Base-by-base conservation (phyloP, 108 stramenopile genomes). In the Pseudonitzschia multistriata region DNA sequence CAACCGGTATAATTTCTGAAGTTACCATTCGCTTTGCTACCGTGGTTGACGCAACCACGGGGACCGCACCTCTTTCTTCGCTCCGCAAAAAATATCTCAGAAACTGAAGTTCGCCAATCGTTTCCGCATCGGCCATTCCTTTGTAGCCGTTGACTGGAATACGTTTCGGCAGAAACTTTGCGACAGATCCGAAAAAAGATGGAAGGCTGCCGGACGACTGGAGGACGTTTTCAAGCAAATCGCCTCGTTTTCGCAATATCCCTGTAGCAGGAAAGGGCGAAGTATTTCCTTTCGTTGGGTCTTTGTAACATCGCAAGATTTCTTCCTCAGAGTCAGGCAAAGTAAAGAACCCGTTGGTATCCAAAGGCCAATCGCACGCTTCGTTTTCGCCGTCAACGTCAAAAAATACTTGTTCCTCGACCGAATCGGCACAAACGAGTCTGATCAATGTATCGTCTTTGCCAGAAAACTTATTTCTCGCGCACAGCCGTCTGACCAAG, bases 331-430 rank as follows among this genome's bases (percentile, higher is more conserved):
- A 40, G 39, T 25, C 39, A 22, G 70, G 81, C n/a, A 74, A 14
- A 42, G 71, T 67, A 37, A 70, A 71, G 52, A 54, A 65, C 35
- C 76, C 78, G 34, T 64, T 45, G 25, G 35, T 28, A 72, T 74
- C 71, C 28, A 72, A 29, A 45, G 74, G 80, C 74, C 67, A 79
- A 22, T 54, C 28, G 24, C 54, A 50, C 22, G 14, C 45, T 40
- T 45, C 29, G 15, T 63, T 33, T 55, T 15, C 45, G 6, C 19
- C 50, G 40, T 52, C 29, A 19, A 30, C 25, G 31, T 69, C 36
- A 40, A 21, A 22, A 72, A 79, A 79, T 36, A 89, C 79, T 7
- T 76, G 76, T 31, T 79, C 71, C 69, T 90, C 92, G 53, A 81
- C 82, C 5, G 87, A 77, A 42, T 81, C 70, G 22, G 72, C 66